Percentiles rank a stretch among this genome's conserved stretches.
Conservation (phyloP, 2,329 filamentous ascomycete species). For the Aplosporella prunicola region DNA sequence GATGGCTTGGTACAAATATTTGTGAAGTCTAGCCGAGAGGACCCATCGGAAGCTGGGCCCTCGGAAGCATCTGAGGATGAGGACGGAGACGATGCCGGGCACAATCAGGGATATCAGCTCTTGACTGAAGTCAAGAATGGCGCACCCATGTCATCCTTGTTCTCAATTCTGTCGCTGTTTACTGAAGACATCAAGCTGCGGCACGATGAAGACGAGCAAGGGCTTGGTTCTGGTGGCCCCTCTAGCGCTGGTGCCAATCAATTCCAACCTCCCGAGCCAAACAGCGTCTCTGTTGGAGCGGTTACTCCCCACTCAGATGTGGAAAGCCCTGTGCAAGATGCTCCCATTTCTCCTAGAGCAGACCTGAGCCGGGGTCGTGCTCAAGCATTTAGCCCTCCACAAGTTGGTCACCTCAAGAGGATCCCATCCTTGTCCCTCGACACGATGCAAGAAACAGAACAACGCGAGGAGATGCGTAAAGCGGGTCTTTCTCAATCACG, state of each 20-base stretch:
- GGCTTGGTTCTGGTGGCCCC: constrained; percentile 39
- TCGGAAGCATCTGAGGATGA: constrained; percentile 26
- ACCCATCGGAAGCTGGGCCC: constrained; percentile 19
- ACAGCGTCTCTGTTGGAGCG: constrained; percentile 11
- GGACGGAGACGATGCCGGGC: constrained; percentile 38
- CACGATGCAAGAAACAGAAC: constrained; percentile 3
- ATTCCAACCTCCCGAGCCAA: constrained; percentile 18
- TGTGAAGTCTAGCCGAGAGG: constrained; percentile 71
- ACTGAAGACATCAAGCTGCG: constrained; percentile 86
- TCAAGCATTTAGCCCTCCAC: constrained; percentile 24
- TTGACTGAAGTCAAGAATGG: constrained; percentile 97
- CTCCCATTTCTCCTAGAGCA: constrained; percentile 19
- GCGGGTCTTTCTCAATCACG: constrained; percentile 18
- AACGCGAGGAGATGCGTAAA: constrained; percentile 7
- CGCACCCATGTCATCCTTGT: constrained; percentile 94
- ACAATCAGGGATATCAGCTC: constrained; percentile 82
- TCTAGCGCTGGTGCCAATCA: constrained; percentile 19
- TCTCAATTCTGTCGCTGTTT: constrained; percentile 93
- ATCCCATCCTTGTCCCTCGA: constrained; percentile 73
- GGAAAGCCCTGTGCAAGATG: constrained; percentile 26
- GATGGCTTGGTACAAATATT: constrained; percentile 96
- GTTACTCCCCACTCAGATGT: constrained; percentile 28
- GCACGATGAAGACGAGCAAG: constrained; percentile 49
- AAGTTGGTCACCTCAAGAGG: constrained; percentile 36
- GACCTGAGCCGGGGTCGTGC: constrained; percentile 16